Base-by-base conservation (phyloP, 1,284 basidiomycete species). In the Ganoderma resinaceum region DNA sequence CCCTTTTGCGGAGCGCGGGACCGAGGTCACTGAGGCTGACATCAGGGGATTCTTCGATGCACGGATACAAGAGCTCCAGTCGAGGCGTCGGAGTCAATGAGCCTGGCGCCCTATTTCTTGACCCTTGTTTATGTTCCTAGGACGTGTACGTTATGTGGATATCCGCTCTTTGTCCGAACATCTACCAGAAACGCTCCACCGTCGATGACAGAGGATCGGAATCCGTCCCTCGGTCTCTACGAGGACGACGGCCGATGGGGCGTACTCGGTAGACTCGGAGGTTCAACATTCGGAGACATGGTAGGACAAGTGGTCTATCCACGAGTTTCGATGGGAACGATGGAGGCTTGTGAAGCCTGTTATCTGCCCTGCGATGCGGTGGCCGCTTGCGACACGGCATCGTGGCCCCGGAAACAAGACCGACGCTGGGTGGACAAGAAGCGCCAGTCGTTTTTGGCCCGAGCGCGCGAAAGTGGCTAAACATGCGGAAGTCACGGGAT, bases 1-100 rank as follows among this genome's bases (percentile, higher is more conserved):
- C 2, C 92, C 93, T 0, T 94, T 95, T 77, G 93, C 93, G 3
- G 86, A 91, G 74, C 84, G 90, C 76, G 92, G 91, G 23, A 90
- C 89, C 73, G 84, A 91, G n/a, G 93, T 95, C 20, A 86, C 85
- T 61, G 92, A 92, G 77, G 81, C 83, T 61, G 93, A 94, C 78
- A 89, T 95, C 64, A 83, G 84, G 66, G 82, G 80, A 2, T 94
- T 94, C 80, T 94, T 95, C 78, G 90, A 90, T 40, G 73, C 77
- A 55, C 78, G 76, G 52, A 73, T 75, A 59, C 67, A 66, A 38
- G 65, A 70, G 35, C 49, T 70, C 46, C 49, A 42, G 59, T 68
- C 69, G 52, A 67, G 59, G 64, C 71, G 69, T n/a, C 69, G 57
- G 43, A 37, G n/a, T 23, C 37, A 59, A 37, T 72, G 62, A 59